Percentiles rank a stretch among this genome's conserved stretches.
These are phyloP conservation scores for Flaveria sonorensis DNA, from an alignment of 129 eudicot species.

Conservation along the genomic window DNA sequence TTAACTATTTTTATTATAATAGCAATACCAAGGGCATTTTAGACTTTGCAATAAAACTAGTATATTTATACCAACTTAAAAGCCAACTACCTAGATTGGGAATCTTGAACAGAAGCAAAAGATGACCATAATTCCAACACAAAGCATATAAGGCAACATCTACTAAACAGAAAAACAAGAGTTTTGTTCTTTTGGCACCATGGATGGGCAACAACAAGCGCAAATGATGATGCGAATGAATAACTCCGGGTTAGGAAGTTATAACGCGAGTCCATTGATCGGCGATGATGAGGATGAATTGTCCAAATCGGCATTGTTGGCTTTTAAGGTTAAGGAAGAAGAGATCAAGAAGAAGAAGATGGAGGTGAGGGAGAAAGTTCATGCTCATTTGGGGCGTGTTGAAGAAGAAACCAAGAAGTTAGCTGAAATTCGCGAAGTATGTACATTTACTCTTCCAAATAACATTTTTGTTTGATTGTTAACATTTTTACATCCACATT, in stretches of 20 bases:
- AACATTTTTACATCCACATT: not conserved
- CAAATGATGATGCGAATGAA: constrained; percentile 42
- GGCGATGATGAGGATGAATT: constrained; percentile 73
- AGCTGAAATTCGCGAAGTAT: constrained; percentile 70
- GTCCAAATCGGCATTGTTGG: constrained; percentile 61
- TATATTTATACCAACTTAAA: constrained; percentile 23
- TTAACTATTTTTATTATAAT: constrained; percentile 31
- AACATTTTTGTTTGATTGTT: not conserved
- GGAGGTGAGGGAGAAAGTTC: constrained; percentile 75
- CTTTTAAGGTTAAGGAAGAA: constrained; percentile 85
- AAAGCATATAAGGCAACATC: constrained; percentile 34
- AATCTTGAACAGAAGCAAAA: constrained; percentile 50
- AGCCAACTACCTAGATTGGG: constrained; percentile 48
- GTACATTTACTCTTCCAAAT: constrained; percentile 18
- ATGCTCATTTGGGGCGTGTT: constrained; percentile 78
- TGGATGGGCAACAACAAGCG: constrained; percentile 51
- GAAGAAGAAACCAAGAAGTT: constrained; percentile 82
- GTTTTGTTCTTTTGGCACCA: constrained; percentile 20
- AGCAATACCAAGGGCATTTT: constrained; percentile 34
- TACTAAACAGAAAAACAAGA: constrained; percentile 24
- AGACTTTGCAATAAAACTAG: constrained; percentile 40
- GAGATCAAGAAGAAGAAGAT: constrained; percentile 83
- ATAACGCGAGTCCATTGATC: constrained; percentile 48
- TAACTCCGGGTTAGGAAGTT: constrained; percentile 47
- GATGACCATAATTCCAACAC: constrained; percentile 37